Percentiles rank a stretch among this genome's conserved stretches.
Evolutionary conservation across 495 filamentous ascomycete genomes (phyloP).

Genomic region (Aspergillus mulundensis): DNA sequence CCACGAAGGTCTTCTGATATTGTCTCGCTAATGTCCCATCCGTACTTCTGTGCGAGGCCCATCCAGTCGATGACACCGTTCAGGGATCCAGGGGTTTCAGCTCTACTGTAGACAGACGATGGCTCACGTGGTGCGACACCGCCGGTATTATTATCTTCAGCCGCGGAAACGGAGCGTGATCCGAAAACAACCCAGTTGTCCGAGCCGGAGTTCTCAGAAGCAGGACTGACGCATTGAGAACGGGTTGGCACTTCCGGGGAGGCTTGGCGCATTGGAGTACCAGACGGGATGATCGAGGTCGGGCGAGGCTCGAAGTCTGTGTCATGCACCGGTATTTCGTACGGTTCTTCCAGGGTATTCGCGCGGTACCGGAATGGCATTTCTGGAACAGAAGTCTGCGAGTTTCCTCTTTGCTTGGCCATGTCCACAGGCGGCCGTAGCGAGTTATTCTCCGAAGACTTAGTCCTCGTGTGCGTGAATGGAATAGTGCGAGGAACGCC

Average conservation of each 20-base stretch:
- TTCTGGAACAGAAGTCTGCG: constrained; percentile 26
- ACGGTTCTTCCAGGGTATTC: constrained; percentile 24
- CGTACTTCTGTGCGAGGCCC: constrained; percentile 28
- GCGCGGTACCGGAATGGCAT: constrained; percentile 26
- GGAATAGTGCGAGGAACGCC: constrained; percentile 59
- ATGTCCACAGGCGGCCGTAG: constrained; percentile 3
- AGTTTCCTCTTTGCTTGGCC: constrained; percentile 4
- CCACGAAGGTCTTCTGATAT: constrained; percentile 37
- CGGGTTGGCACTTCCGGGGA: constrained; percentile 24
- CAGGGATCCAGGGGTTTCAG: constrained; percentile 32
- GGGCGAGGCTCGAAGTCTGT: constrained; percentile 20
- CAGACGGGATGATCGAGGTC: constrained; percentile 21
- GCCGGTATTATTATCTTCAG: constrained; percentile 22
- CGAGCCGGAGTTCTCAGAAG: constrained; percentile 53
- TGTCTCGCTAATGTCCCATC: constrained; percentile 27
- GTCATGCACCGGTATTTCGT: constrained; percentile 24
- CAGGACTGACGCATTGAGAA: constrained; percentile 34
- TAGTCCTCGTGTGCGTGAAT: constrained; percentile 68
- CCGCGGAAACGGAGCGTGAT: constrained; percentile 48
- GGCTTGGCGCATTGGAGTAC: constrained; percentile 31
- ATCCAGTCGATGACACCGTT: constrained; percentile 38
- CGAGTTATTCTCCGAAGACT: constrained; percentile 47
- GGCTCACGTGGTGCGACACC: constrained; percentile 40
- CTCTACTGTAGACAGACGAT: constrained; percentile 43
- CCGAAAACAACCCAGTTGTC: constrained; percentile 60